phyloP scores from a whole-genome alignment of 2,329 filamentous ascomycete genomes.

The Onygenales sp. region DNA sequence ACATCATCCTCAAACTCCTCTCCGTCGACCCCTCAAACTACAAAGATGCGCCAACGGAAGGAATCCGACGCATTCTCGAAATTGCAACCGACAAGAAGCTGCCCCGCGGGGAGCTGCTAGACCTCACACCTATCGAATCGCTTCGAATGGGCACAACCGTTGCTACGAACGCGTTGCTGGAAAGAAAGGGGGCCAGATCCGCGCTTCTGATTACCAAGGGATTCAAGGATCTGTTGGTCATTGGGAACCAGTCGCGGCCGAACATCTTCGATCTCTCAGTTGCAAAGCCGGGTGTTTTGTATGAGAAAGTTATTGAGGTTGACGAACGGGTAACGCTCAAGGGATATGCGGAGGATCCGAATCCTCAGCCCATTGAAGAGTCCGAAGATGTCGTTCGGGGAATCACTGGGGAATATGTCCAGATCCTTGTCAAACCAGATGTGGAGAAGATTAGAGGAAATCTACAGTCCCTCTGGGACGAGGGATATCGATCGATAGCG shows the following conservation, averaged over 20 bases:
- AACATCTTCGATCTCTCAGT: slow-evolving; percentile 88
- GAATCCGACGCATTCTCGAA: slow-evolving; percentile 67
- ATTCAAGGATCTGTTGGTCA: slow-evolving; percentile 76
- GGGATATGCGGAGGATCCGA: slow-evolving; percentile 47
- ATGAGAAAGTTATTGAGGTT: slow-evolving; percentile 73
- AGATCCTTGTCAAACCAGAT: slow-evolving; percentile 54
- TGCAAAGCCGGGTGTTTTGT: slow-evolving; percentile 73
- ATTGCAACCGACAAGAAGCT: slow-evolving; percentile 25
- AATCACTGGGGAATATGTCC: slow-evolving; percentile 56
- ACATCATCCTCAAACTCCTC: slow-evolving; percentile 22
- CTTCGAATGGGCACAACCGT: slow-evolving; percentile 94
- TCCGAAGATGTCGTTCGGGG: slow-evolving; percentile 59
- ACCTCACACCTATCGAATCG: slow-evolving; percentile 26
- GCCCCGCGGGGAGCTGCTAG: slow-evolving; percentile 25
- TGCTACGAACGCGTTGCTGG: slow-evolving; percentile 80
- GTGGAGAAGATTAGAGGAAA: slow-evolving; percentile 47
- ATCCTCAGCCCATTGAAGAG: slow-evolving; percentile 53
- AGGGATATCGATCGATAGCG: slow-evolving; percentile 67
- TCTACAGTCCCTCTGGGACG: slow-evolving; percentile 57
- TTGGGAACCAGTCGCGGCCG: slow-evolving; percentile 83
- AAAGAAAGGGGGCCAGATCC: slow-evolving; percentile 81
- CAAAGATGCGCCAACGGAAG: slow-evolving; percentile 56
- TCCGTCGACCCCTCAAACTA: slow-evolving; percentile 22
- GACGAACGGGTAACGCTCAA: slow-evolving; percentile 61
- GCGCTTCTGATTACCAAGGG: slow-evolving; percentile 80